Evolutionary conservation across 2,329 filamentous ascomycete species (phyloP), one percentile per base, ranked within the genome.

Genomic region (Lasiodiplodia gonubiensis): DNA sequence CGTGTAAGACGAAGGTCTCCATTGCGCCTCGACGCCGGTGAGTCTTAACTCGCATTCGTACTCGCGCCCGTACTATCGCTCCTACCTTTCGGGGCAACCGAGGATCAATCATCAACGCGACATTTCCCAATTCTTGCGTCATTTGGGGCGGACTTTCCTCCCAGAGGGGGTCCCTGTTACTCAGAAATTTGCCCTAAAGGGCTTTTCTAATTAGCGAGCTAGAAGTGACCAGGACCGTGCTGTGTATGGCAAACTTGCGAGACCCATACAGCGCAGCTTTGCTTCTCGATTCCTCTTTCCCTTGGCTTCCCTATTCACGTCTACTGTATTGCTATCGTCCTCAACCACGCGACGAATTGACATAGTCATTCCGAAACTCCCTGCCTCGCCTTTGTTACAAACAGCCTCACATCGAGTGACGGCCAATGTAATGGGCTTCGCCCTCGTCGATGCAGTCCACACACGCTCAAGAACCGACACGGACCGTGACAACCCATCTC

Each of bases 361-460:
- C 23, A 23, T 16, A 16, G 10, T 8, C 21, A 27, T 18, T 2
- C n/a, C 23, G 55, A 59, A 23, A 2, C 18, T 37, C 37, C 12
- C n/a, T 16, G 23, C 35, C 33, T n/a, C 37, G 23, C 10, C 35
- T 23, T 23, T 30, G 25, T 2, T 23, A 16, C 23, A 59, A 18
- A 27, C 23, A 25, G 55, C 14, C 37, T 27, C 23, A 16, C 42
- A 35, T 49, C 39, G 57, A 33, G 14, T 33, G 57, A 60, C 23
- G 23, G 16, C 16, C 25, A 25, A 61, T 61, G 57, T 39, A 61
- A 61, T 61, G 57, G 39, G 57, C 25, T 12, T 33, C 57, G 33
- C 16, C 27, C 21, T 49, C 39, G 25, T 12, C 57, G 14, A 48
- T 33, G 57, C 21, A 30, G 6, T 46, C 7, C 14, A 27, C 57